These are phyloP conservation scores for Ogataea hybrid DNA, from an alignment of 1,139 yeast species.

Conservation along the genomic window DNA sequence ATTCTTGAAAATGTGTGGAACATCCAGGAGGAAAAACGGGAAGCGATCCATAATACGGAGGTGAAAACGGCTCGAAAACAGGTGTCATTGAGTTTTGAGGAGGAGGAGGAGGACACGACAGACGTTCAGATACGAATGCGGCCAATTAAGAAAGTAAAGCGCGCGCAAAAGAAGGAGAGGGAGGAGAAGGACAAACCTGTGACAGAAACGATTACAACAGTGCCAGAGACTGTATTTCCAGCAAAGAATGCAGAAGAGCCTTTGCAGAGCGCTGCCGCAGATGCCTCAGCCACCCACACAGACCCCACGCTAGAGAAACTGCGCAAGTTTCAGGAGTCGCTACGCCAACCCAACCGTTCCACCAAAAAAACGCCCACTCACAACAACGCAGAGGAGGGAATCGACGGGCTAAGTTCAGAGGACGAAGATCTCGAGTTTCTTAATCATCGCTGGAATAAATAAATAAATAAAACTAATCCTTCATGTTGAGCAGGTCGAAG, in stretches of 20 bases:
- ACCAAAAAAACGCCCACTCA: background rate
- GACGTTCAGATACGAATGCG: too few species aligned
- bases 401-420: slow-evolving; percentile 19
- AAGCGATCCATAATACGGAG: too few species aligned
- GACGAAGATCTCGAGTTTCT: slow-evolving; percentile 16
- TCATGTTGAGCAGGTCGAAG: slow-evolving; percentile 30
- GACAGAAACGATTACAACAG: background rate
- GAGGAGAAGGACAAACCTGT: too few species aligned
- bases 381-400: background rate
- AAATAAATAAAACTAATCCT: slow-evolving; percentile 18
- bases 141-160: too few species aligned
- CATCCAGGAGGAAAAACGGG: too few species aligned
- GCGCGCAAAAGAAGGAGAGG: too few species aligned
- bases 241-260: too few species aligned
- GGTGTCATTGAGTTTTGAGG: too few species aligned
- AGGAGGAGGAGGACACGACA: too few species aligned
- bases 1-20: too few species aligned
- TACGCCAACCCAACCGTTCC: background rate
- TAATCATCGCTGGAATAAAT: slow-evolving; percentile 13
- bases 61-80: too few species aligned
- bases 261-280: background rate
- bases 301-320: slow-evolving; percentile 10
- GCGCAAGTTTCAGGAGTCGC: slow-evolving; percentile 5
- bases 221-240: too few species aligned
- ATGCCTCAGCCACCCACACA: background rate